A percentile compares a stretch with the other conserved stretches of the same genome.
Conservation (phyloP, 257 asterid species). For the Solanum bukasovii region DNA sequence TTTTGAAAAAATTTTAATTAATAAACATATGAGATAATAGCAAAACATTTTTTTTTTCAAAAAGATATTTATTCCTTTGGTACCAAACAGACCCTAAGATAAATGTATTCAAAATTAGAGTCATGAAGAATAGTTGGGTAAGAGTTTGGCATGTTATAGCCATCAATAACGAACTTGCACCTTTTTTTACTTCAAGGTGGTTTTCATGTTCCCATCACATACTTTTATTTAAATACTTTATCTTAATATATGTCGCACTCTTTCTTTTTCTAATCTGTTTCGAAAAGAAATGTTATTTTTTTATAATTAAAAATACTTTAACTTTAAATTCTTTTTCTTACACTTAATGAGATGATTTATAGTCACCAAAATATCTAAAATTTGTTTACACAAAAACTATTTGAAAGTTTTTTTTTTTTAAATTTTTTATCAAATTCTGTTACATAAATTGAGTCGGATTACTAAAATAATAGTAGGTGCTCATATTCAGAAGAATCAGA, state of each 20-base stretch:
- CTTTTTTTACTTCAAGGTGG: not conserved
- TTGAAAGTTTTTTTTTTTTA: not conserved
- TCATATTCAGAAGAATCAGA: not conserved
- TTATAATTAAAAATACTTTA: not conserved
- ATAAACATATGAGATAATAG: not conserved
- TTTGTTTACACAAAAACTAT: not conserved
- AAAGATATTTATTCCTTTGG: not conserved
- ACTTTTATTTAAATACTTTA: not conserved
- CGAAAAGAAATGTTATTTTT: not conserved
- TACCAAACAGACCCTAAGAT: not conserved
- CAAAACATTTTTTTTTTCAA: not conserved
- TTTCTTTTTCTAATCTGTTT: fast-evolving
- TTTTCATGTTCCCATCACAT: not conserved
- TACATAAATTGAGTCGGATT: not conserved
- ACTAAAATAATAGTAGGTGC: not conserved
- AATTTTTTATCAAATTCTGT: fast-evolving
- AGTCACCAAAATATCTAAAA: fast-evolving
- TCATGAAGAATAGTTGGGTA: not conserved
- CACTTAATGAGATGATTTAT: not conserved
- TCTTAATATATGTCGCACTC: not conserved
- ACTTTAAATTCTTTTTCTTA: not conserved
- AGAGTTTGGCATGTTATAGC: not conserved
- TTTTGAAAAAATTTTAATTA: not conserved
- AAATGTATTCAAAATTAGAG: not conserved
- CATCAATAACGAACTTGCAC: not conserved